Evolutionary conservation across 345 rosid genomes (phyloP).

Genomic region (Combretum micranthum): DNA sequence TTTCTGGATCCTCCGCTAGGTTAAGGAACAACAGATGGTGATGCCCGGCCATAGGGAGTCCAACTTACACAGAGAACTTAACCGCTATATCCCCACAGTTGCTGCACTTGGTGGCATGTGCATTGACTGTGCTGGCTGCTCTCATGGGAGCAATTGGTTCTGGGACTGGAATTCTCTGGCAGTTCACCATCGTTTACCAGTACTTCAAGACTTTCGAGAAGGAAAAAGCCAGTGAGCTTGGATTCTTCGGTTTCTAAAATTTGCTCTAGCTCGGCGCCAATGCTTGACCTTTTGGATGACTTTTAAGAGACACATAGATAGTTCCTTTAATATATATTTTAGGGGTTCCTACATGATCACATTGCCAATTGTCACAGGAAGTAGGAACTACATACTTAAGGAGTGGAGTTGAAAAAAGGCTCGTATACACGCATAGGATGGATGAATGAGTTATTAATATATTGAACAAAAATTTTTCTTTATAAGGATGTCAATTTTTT

Average conservation of each 20-base stretch:
- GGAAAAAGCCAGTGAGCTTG: conserved; percentile 84
- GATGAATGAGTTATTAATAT: too few relatives aligned
- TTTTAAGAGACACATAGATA: too few relatives aligned
- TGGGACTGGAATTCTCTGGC: conserved; percentile 79
- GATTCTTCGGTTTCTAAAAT: conserved; percentile 72
- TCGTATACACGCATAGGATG: too few relatives aligned
- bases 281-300: too few relatives aligned
- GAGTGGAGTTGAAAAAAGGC: too few relatives aligned
- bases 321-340: too few relatives aligned
- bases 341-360: too few relatives aligned
- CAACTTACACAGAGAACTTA: conserved; percentile 71
- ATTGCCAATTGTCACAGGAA: too few relatives aligned
- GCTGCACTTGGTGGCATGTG: conserved; percentile 87
- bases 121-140: conserved; percentile 71
- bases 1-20: conserved; percentile 78
- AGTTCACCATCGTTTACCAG: conserved; percentile 76
- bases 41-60: conserved; percentile 91
- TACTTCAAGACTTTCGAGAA: conserved; percentile 90
- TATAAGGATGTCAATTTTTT: too few relatives aligned
- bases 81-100: conserved; percentile 81
- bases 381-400: too few relatives aligned
- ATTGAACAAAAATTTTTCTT: too few relatives aligned
- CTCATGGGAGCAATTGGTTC: conserved; percentile 94
- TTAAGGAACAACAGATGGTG: conserved; percentile 92
- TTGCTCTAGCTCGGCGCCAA: too few relatives aligned